Evolutionary conservation across 768 basidiomycete genomes (phyloP), one percentile per base, ranked within the genome.

Genomic region (Tricholoma terreum): DNA sequence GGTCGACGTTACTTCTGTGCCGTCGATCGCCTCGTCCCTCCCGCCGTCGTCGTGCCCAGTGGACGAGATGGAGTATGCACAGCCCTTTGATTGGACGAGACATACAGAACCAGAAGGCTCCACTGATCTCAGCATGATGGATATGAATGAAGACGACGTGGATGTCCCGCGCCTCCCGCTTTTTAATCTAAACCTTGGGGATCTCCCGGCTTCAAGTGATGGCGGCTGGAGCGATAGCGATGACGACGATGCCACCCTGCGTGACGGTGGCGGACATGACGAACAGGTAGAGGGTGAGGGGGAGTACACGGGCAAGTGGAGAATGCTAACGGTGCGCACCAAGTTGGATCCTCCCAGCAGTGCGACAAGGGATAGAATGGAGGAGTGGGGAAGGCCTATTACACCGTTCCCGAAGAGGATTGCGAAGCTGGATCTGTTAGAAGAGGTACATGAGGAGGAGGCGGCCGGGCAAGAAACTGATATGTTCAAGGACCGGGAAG

Each of bases 261-360:
- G 15, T 17, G 19, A 9, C 4, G 24, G 14, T 24, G 21, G 11
- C 19, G 27, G 30, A 21, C 48, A 61, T 14, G 61, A 63, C 5
- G 62, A 43, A 1, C 67, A 62, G 1, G 70, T 65, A 11, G 76
- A 80, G 54, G 80, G 74, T 1, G 74, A 79, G 30, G 85, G 87
- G 19, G 86, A 90, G 59, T 90, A 80, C 64, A 90, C 89, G 6
- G 89, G 87, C 10, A 77, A 73, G 31, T 90, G 82, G 73, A 81
- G 71, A 65, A 76, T 79, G 56, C 60, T 85, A 51, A 73, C 65
- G 7, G 79, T 89, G 4, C 84, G 78, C 17, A 87, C 84, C 17
- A 89, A 89, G 72, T 71, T 69, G 15, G 88, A 86, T 59, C 86
- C 87, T 0, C 84, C 86, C 3, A 83, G 83, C 50, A 84, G 81